Percentiles rank a stretch among this genome's conserved stretches.
phyloP scores from a whole-genome alignment of 2,329 filamentous ascomycete species.

The Exophiala lecanii-corni region DNA sequence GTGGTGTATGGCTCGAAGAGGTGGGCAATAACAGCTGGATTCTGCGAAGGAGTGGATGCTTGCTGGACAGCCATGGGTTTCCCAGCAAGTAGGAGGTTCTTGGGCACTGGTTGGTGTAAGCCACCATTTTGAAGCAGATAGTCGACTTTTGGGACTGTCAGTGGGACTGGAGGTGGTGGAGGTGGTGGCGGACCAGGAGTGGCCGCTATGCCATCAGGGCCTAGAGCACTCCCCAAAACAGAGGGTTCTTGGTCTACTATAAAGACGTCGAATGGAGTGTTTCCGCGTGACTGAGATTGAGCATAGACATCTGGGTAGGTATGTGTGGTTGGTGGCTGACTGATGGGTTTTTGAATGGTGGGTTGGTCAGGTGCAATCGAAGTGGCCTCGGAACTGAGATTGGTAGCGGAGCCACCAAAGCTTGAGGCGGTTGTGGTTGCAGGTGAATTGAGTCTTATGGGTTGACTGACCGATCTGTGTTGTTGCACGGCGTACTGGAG shows the following conservation, averaged over 20 bases:
- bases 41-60: constrained; percentile 58
- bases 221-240: constrained; percentile 25
- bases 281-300: constrained; percentile 20
- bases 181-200: constrained; percentile 65
- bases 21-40: constrained; percentile 62
- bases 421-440: constrained; percentile 30
- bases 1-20: constrained; percentile 80
- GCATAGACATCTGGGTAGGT: constrained; percentile 1
- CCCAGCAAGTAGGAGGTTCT: constrained; percentile 57
- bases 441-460: constrained; percentile 33
- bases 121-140: constrained; percentile 90
- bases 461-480: constrained; percentile 34
- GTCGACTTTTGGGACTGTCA: constrained; percentile 77
- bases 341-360: constrained; percentile 27
- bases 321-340: constrained; percentile 17
- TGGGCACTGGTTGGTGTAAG: constrained; percentile 65
- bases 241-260: constrained; percentile 29
- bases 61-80: constrained; percentile 37
- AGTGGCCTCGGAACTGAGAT: constrained; percentile 39
- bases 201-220: constrained; percentile 28
- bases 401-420: constrained; percentile 30
- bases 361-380: constrained; percentile 43
- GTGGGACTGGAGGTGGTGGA: constrained; percentile 61
- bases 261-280: constrained; percentile 35
- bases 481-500: constrained; percentile 17